Conservation (phyloP, 345 rosid genomes). For the Eucalyptus guilfoylei region DNA sequence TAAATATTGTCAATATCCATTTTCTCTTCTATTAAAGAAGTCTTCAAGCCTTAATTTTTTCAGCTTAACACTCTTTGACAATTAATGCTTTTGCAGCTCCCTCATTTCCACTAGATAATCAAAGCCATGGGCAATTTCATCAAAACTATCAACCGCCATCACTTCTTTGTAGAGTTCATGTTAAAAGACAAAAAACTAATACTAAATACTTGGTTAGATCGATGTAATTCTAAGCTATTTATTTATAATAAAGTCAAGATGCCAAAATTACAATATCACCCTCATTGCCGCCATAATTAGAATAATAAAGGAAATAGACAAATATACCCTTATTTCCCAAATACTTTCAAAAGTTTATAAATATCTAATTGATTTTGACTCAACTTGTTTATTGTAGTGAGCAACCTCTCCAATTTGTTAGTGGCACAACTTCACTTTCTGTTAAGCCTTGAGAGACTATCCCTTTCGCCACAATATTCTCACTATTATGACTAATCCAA, state of each 20-base stretch:
- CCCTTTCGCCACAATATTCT: not conserved
- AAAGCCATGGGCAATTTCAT: not conserved
- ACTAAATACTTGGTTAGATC: no score
- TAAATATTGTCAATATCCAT: not conserved
- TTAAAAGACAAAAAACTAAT: no score
- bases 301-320: no score
- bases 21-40: not conserved
- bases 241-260: no score
- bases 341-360: no score
- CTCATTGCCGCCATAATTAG: no score
- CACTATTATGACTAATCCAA: not conserved
- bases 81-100: not conserved
- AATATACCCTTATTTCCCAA: no score
- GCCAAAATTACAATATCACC: no score
- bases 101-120: not conserved
- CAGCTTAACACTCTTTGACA: not conserved
- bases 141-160: not conserved
- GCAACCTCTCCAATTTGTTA: not conserved
- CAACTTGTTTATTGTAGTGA: not conserved
- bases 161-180: no score
- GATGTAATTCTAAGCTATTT: no score
- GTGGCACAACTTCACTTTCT: not conserved
- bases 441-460: not conserved
- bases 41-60: not conserved
- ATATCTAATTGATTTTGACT: not conserved